phyloP scores from a whole-genome alignment of 768 basidiomycete genomes.

The Hortiboletus flavorubellus region DNA sequence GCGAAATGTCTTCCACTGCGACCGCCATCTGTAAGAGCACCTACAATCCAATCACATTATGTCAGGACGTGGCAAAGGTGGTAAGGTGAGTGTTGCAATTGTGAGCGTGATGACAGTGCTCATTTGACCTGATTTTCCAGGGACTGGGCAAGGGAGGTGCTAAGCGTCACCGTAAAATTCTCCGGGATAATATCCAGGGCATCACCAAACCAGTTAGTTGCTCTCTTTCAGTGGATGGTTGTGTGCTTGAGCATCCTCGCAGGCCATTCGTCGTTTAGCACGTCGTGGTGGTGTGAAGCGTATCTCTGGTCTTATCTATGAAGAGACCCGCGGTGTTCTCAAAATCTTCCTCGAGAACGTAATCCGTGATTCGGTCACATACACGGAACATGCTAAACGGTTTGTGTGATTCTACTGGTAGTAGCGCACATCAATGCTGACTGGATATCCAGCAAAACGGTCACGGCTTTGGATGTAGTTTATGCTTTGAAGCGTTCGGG shows the following conservation, averaged over 20 bases:
- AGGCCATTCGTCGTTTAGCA: constrained; percentile 69
- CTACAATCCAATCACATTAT: constrained; percentile 34
- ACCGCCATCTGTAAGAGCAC: constrained; percentile 2
- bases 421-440: not conserved
- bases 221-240: not conserved
- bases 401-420: constrained; percentile 3
- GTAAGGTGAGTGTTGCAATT: constrained; percentile 42
- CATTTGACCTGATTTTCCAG: constrained; percentile 24
- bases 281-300: constrained; percentile 90
- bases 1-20: not conserved
- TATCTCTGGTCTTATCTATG: constrained; percentile 81
- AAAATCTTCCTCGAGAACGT: constrained; percentile 84
- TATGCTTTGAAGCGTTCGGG: constrained; percentile 71
- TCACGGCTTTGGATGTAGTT: constrained; percentile 84
- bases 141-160: constrained; percentile 86
- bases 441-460: constrained; percentile 50
- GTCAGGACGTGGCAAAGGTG: constrained; percentile 88
- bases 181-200: constrained; percentile 73
- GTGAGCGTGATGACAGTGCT: not conserved
- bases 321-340: constrained; percentile 87
- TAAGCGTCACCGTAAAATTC: constrained; percentile 81
- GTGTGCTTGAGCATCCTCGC: not conserved
- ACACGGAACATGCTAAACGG: constrained; percentile 90
- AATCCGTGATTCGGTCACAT: constrained; percentile 86
- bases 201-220: constrained; percentile 20